These are phyloP conservation scores for Pyricularia sp. DNA, from an alignment of 2,329 filamentous ascomycete genomes.

Conservation along the genomic window DNA sequence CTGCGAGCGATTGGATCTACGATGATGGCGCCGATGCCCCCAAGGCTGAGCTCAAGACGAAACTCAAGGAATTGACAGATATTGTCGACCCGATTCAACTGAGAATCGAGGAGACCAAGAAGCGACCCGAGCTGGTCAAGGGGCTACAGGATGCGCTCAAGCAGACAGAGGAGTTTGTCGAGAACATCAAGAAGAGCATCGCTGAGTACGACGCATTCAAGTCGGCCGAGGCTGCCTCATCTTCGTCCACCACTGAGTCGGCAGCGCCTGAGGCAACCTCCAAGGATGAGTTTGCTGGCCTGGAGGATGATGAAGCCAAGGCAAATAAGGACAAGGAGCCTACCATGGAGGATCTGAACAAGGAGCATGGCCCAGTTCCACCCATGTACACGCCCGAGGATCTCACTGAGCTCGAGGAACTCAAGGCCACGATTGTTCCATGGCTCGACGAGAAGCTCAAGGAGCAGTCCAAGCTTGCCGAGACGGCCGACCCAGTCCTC, in stretches of 20 bases:
- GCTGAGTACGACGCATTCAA: constrained; percentile 55
- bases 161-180: constrained; percentile 61
- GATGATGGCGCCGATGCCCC: constrained; percentile 70
- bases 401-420: constrained; percentile 52
- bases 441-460: constrained; percentile 70
- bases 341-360: constrained; percentile 32
- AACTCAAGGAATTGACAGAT: constrained; percentile 66
- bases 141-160: constrained; percentile 61
- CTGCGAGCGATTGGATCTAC: constrained; percentile 83
- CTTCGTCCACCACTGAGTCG: constrained; percentile 29
- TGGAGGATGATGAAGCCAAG: constrained; percentile 58
- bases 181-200: constrained; percentile 62
- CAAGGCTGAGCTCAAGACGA: constrained; percentile 64
- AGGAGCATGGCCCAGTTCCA: constrained; percentile 44
- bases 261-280: constrained; percentile 30
- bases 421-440: constrained; percentile 50
- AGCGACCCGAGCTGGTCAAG: constrained; percentile 62
- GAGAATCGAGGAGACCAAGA: constrained; percentile 61
- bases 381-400: constrained; percentile 67
- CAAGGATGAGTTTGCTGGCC: constrained; percentile 56
- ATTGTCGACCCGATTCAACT: constrained; percentile 70
- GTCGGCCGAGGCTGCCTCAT: constrained; percentile 41
- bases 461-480: constrained; percentile 60
- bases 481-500: constrained; percentile 66
- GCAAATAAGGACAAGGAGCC: constrained; percentile 27